phyloP scores from a whole-genome alignment of 2,329 filamentous ascomycete genomes.

The Xylariaceae sp. region DNA sequence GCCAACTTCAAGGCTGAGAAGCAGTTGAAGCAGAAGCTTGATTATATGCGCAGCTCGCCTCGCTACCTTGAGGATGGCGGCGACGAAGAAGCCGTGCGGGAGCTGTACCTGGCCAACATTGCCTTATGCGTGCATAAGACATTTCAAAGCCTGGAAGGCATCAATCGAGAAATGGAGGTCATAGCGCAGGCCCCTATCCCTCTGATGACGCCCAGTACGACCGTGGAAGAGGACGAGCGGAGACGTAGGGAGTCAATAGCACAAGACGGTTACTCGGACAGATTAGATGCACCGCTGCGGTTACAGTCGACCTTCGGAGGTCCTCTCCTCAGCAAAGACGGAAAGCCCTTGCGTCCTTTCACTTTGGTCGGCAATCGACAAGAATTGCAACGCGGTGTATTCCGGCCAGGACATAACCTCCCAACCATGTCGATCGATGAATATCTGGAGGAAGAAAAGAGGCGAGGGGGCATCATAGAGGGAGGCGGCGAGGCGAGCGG shows the following conservation, averaged over 20 bases:
- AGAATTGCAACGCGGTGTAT: slow-evolving; percentile 73
- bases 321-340: slow-evolving; percentile 69
- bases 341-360: slow-evolving; percentile 86
- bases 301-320: slow-evolving; percentile 50
- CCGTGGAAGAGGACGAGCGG: slow-evolving; percentile 42
- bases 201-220: slow-evolving; percentile 37
- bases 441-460: slow-evolving; percentile 86
- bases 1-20: slow-evolving; percentile 80
- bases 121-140: slow-evolving; percentile 69
- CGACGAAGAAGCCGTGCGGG: slow-evolving; percentile 79
- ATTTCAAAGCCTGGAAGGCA: slow-evolving; percentile 80
- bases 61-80: slow-evolving; percentile 49
- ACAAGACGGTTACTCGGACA: slow-evolving; percentile 59
- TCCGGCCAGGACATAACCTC: slow-evolving; percentile 83
- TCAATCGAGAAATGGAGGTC: slow-evolving; percentile 80
- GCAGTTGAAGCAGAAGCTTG: slow-evolving; percentile 75
- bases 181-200: slow-evolving; percentile 65
- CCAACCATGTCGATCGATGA: slow-evolving; percentile 98
- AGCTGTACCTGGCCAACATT: slow-evolving; percentile 72
- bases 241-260: slow-evolving; percentile 31
- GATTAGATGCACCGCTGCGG: slow-evolving; percentile 61
- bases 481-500: slow-evolving; percentile 76
- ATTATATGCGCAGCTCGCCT: slow-evolving; percentile 44
- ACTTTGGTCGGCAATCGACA: slow-evolving; percentile 75
- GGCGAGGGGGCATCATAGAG: slow-evolving; percentile 81